Evolutionary conservation across 2,329 filamentous ascomycete genomes (phyloP).

Genomic region (Arthrobotrys iridis): DNA sequence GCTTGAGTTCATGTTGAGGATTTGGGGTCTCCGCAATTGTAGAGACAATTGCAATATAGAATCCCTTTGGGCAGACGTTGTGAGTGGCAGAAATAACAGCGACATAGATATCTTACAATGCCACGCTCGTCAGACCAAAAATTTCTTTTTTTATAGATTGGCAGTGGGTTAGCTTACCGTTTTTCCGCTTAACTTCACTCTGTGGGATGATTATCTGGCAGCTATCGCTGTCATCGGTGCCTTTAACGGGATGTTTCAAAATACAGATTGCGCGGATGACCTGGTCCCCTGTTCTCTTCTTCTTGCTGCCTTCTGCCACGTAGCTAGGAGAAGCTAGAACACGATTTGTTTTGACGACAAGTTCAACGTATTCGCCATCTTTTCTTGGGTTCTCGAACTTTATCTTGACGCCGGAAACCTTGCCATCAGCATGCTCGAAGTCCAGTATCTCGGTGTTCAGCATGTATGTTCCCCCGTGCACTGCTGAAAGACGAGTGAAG

Average conservation of each 20-base stretch:
- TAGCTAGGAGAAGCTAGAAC: conserved; percentile 97
- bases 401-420: conserved; percentile 88
- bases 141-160: neutral
- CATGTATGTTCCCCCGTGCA: conserved; percentile 99
- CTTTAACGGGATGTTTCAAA: conserved; percentile 90
- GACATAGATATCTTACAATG: conserved; percentile 83
- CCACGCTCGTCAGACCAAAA: conserved; percentile 40
- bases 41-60: conserved; percentile 98
- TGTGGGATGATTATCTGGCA: conserved; percentile 97
- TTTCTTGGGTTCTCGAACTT: conserved; percentile 81
- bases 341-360: conserved; percentile 94
- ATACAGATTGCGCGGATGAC: conserved; percentile 97
- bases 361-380: conserved; percentile 79
- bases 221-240: conserved; percentile 88
- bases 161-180: conserved; percentile 80
- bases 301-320: conserved; percentile 74
- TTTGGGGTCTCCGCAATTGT: conserved; percentile 94
- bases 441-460: conserved; percentile 95
- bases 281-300: conserved; percentile 86
- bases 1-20: conserved; percentile 93
- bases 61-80: conserved; percentile 98
- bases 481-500: conserved; percentile 95
- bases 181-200: conserved; percentile 94
- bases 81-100: conserved; percentile 94
- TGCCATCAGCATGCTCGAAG: conserved; percentile 80